Evolutionary conservation across 768 basidiomycete genomes (phyloP).

Genomic region (Collybia sp.): DNA sequence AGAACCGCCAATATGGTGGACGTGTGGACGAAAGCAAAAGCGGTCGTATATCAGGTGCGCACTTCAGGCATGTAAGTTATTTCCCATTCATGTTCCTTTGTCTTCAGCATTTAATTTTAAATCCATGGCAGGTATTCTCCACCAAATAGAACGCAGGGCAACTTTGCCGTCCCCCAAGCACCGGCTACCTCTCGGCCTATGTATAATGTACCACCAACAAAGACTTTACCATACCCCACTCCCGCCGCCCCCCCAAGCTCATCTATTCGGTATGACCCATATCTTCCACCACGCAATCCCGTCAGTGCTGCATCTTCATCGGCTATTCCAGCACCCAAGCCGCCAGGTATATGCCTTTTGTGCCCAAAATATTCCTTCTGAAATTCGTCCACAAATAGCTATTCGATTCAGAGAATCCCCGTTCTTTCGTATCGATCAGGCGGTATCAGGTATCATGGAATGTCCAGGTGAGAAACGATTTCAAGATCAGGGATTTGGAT

Average conservation of each 20-base stretch:
- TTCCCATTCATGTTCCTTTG: not conserved
- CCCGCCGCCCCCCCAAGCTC: conserved; percentile 26
- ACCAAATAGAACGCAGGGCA: conserved; percentile 11
- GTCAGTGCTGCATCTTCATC: conserved; percentile 18
- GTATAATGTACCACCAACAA: conserved; percentile 19
- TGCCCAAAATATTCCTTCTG: not conserved
- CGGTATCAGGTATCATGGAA: conserved; percentile 60
- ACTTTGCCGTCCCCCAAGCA: conserved; percentile 12
- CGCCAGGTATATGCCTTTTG: conserved; percentile 19
- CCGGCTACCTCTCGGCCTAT: conserved; percentile 11
- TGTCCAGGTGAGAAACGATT: conserved; percentile 60
- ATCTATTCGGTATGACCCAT: conserved; percentile 58
- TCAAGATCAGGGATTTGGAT: not conserved
- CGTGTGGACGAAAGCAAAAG: conserved; percentile 67
- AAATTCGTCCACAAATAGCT: conserved; percentile 28
- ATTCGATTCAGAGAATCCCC: conserved; percentile 80
- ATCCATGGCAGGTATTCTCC: conserved; percentile 13
- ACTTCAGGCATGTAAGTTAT: conserved; percentile 59
- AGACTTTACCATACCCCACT: conserved; percentile 22
- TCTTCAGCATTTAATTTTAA: not conserved
- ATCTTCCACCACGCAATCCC: conserved; percentile 52
- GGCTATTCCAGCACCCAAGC: conserved; percentile 25
- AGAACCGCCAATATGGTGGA: conserved; percentile 49
- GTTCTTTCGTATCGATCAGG: conserved; percentile 65
- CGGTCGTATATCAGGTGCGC: conserved; percentile 64